Base-by-base conservation (phyloP, 2,329 filamentous ascomycete species). In the Aureobasidium melanogenum region DNA sequence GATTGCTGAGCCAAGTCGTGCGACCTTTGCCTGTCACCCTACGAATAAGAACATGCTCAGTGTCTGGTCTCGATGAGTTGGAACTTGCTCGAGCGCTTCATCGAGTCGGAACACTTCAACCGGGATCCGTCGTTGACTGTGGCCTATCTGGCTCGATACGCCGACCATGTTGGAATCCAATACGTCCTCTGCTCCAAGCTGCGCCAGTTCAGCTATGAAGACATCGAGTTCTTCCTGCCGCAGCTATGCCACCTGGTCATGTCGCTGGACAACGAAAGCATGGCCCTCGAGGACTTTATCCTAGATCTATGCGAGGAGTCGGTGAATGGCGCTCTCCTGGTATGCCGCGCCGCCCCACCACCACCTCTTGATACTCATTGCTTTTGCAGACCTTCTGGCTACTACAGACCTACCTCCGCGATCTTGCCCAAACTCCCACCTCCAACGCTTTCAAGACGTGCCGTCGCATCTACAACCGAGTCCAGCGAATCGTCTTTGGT, bases 61-160 rank as follows among this genome's bases (percentile, higher is more conserved):
- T 43, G 41, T 3, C 52, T 52, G 58, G 63, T 63, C 69, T 70
- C 69, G 68, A 80, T 80, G 78, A 80, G 77, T 78, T 93, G 89
- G 89, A 88, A 92, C 80, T 82, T 94, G 79, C 83, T 94, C 74
- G 88, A 90, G 81, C 86, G 89, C 77, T 92, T 93, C 84, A 86
- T 94, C 80, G 89, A 93, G 83, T 91, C 88, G 80, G 89, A 94
- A 81, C 88, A 94, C 80, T 94, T 94, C 82, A 93, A 92, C 80
- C 87, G 89, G 78, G 88, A 93, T 77, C 89, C 90, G 66, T 93
- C 91, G 75, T 86, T 94, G 75, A 88, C 89, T 64, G 89, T 94
- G 73, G 90, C 89, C 67, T 94, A 94, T 77, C 85, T 94, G 71
- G 89, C 89, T 70, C 89, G 89, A 69, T 94, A 94, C 78, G 88